phyloP scores from a whole-genome alignment of 2,329 filamentous ascomycete genomes.

The Aspergillus tanneri region DNA sequence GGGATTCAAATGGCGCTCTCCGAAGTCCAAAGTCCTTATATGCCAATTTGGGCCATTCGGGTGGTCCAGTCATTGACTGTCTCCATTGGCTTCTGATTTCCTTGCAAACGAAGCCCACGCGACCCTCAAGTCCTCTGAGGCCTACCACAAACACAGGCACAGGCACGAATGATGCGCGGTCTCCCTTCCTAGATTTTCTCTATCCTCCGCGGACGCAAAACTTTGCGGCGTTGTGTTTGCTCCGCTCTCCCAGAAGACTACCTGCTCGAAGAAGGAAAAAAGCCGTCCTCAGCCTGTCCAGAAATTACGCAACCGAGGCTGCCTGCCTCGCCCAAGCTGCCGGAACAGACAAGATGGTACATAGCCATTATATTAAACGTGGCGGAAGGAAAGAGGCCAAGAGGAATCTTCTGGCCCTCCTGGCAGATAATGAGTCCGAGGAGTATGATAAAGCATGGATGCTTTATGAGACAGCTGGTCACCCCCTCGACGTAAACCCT shows the following conservation, averaged over 20 bases:
- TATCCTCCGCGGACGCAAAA: slow-evolving; percentile 37
- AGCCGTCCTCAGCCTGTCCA: slow-evolving; percentile 19
- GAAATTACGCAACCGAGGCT: slow-evolving; percentile 30
- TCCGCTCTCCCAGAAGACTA: slow-evolving; percentile 25
- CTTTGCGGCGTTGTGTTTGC: slow-evolving; percentile 22
- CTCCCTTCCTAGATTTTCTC: slow-evolving; percentile 40
- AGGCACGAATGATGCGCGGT: slow-evolving; percentile 19
- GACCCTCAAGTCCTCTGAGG: slow-evolving; percentile 16
- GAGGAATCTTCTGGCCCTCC: slow-evolving; percentile 19
- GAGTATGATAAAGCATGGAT: slow-evolving; percentile 45
- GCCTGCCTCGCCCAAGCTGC: slow-evolving; percentile 10
- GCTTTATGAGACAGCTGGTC: slow-evolving; percentile 36
- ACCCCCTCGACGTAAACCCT: slow-evolving; percentile 26
- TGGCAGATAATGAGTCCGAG: slow-evolving; percentile 13
- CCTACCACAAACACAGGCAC: slow-evolving; percentile 11
- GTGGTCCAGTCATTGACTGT: slow-evolving; percentile 28
- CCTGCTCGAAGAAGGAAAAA: slow-evolving; percentile 30
- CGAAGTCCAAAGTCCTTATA: slow-evolving; percentile 38
- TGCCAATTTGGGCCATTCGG: slow-evolving; percentile 38
- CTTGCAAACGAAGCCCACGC: slow-evolving; percentile 24
- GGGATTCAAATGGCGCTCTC: slow-evolving; percentile 40
- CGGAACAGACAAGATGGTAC: not conserved
- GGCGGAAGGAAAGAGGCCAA: slow-evolving; percentile 18
- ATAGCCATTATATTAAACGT: no score
- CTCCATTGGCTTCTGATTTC: slow-evolving; percentile 37